Evolutionary conservation across 129 eudicot species (phyloP), one percentile per base, ranked within the genome.

Genomic region (Mikania micrantha): DNA sequence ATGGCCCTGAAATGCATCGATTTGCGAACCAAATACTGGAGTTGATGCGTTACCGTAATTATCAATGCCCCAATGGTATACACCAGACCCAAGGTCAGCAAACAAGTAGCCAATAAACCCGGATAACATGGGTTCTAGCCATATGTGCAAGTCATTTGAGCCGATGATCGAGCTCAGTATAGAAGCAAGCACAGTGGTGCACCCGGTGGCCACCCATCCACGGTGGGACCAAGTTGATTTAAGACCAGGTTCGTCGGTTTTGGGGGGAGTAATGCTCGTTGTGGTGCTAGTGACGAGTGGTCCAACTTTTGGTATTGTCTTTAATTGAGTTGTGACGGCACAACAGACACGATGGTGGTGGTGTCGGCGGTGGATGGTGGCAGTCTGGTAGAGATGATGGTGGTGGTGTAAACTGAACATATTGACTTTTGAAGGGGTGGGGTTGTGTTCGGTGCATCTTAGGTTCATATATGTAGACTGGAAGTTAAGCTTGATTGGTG

Each of bases 31-130:
- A 4, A 93, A 82, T 16, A 93, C 20, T 2, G 95, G 96, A 12
- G 96, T 86, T 10, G 81, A 71, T 57, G 85, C 86, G 28, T 64
- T 72, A 2, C 96, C 98, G 47, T 93, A 93, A 45, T 92, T 92
- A 41, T 93, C 98, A 9, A 93, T 88, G 66, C 89, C 95, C 98
- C 98, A 93, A 39, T 93, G 98, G 80, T 93, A 93, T 64, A 93
- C 80, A 4, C 98, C 98, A 0, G 98, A 88, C 72, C 90, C 98
- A 12, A 93, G 90, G 81, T 93, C 98, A 0, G 98, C 95, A 4
- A 88, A 72, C 63, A 93, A 60, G 83, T 93, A 93, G 48, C 98
- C 98, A 6, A 39, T 13, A 39, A 76, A 50, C 27, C 88, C 87
- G 19, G 98, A 92, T 11, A 84, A 60, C 7, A 81, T 24, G 24